Percentiles rank a stretch among this genome's conserved stretches.
Conservation (phyloP, 73 alveolate species). For the Tetrahymena malaccensis region DNA sequence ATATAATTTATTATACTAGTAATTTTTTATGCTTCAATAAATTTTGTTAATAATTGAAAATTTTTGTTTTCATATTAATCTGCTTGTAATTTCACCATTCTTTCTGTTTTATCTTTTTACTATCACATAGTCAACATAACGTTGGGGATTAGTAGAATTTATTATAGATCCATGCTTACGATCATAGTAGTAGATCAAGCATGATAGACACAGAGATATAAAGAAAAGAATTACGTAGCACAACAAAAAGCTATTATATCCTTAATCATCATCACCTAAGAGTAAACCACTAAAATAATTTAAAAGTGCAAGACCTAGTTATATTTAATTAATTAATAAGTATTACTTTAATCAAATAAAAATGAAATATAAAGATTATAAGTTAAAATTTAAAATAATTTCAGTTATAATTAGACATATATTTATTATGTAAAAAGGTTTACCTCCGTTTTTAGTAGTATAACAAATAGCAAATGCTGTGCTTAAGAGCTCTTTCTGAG, state of each 20-base stretch:
- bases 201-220: neutral
- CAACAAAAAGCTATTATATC: neutral
- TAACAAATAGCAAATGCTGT: neutral
- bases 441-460: neutral
- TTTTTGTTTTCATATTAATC: neutral
- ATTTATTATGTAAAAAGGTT: neutral
- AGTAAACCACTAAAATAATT: neutral
- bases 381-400: neutral
- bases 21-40: too few relatives aligned
- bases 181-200: neutral
- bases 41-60: too few relatives aligned
- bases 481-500: neutral
- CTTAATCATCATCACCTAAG: neutral
- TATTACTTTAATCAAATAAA: neutral
- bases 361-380: neutral
- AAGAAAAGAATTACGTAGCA: neutral
- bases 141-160: neutral
- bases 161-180: neutral
- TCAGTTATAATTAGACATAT: too few relatives aligned
- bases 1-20: too few relatives aligned
- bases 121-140: neutral
- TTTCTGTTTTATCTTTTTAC: neutral
- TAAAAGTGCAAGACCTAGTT: neutral
- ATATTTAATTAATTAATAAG: neutral
- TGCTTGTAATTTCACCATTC: neutral